Base-by-base conservation (phyloP, 2,329 filamentous ascomycete genomes). In the Thelonectria discophora region DNA sequence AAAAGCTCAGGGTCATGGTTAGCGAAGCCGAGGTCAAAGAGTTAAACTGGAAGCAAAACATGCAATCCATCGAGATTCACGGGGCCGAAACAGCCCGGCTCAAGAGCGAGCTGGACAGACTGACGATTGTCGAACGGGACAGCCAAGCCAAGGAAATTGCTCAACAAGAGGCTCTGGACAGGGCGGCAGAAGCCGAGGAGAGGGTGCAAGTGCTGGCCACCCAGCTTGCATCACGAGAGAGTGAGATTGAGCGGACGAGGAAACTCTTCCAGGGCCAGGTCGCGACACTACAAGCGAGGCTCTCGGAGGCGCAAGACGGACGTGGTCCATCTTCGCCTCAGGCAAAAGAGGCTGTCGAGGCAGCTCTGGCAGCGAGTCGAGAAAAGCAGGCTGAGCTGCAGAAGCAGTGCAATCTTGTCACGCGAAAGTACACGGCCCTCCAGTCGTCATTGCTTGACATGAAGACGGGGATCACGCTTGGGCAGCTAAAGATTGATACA, bases 1-100 rank as follows among this genome's bases (percentile, higher is more conserved):
- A 88, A 17, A 87, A 88, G 59, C 79, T 95, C 17, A 85, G 86
- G 49, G 82, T 84, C 64, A 79, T 92, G 5, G 82, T 94, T 0
- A 87, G 89, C 39, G 85, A 87, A 32, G 86, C 85, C 1, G 91
- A 95, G 75, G 86, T 88, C 6, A 86, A 87, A 61, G 90, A 92
- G 69, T 76, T 90, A 32, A 82, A 82, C 55, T 82, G 85, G 58
- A 83, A 86, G 62, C 89, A 92, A 69, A 85, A 87, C 57, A 80
- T 89, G 66, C 84, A 88, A 68, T 84, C 86, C 11, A 82, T 89
- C 34, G 85, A 90, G 70, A 82, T 85, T 15, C 85, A 86, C 53
- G 79, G 86, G 3, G 82, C 84, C 50, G 87, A 91, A 67, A 77
- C 90, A 48, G 84, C 87, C 61, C 79, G 81, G 34, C 78, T 92